Base-by-base conservation (phyloP, 768 basidiomycete species). In the Mycena chlorophos region DNA sequence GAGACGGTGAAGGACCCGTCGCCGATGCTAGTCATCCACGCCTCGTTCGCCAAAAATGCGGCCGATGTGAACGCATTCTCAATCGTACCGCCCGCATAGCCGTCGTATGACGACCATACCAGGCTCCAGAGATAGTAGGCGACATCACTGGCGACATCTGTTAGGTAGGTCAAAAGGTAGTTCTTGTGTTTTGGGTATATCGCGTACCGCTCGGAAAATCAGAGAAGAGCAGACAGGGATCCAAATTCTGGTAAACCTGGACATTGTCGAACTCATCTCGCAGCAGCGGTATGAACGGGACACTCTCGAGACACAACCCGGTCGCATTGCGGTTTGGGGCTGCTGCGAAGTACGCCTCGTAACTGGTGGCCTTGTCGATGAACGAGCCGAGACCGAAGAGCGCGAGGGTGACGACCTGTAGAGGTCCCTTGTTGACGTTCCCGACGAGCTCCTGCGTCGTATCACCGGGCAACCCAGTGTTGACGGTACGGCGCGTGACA, bases 1-100 rank as follows among this genome's bases (percentile, higher is more conserved):
- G 23, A 6, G 12, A 46, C 45, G 23, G 12, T 25, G 5, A 46
- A 25, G 5, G 5, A 6, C 12, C 45, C 45, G 22, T 46, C 45
- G 23, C 6, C 20, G 4, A 27, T 27, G 14, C 12, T 6, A 4
- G 20, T 14, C 23, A 46, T 4, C 45, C 45, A 46, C 6, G 22
- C 45, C 27, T 46, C 12, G 25, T 46, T 46, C 14, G 45, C 45
- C 12, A 46, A 25, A 25, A 46, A 46, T 5, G 45, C 45, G 4
- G 45, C 45, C 6, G 45, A 23, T 20, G 45, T 46, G 45, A 46
- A 46, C 23, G 45, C 45, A 25, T 46, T 46, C 45, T 46, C 23
- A 46, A 46, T 28, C 13, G 8, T 5, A 10, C 27, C 45, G 13
- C 45, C 45, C 5, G 4, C 23, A 23, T n/a, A 26, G 23, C 45